phyloP scores from a whole-genome alignment of 768 basidiomycete genomes.

The Leccinum rimulosum region DNA sequence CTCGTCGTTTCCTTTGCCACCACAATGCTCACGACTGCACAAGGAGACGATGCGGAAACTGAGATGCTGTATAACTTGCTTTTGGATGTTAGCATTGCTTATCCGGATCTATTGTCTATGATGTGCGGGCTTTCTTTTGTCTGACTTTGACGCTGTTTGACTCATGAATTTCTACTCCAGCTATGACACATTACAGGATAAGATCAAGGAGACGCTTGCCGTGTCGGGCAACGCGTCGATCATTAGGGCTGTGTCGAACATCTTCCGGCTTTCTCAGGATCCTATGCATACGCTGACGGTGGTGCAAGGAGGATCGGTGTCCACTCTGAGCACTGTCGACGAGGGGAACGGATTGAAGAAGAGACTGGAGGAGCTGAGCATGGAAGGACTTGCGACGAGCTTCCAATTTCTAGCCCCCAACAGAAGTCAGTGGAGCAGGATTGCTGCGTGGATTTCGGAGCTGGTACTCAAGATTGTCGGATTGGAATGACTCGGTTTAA shows the following conservation, averaged over 20 bases:
- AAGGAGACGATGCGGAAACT: conserved; percentile 79
- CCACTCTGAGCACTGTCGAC: conserved; percentile 63
- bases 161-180: conserved; percentile 36
- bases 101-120: conserved; percentile 71
- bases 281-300: conserved; percentile 38
- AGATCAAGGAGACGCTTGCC: conserved; percentile 68
- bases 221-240: conserved; percentile 70
- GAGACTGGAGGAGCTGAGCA: conserved; percentile 62
- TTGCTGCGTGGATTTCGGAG: conserved; percentile 76
- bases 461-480: conserved; percentile 52
- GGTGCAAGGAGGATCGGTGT: conserved; percentile 51
- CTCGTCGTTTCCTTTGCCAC: conserved; percentile 72
- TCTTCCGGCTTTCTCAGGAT: conserved; percentile 71
- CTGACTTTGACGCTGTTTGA: background rate
- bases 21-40: conserved; percentile 70
- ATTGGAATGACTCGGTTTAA: conserved; percentile 27
- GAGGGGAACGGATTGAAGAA: conserved; percentile 49
- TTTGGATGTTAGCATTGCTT: conserved; percentile 61
- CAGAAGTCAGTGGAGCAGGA: conserved; percentile 54
- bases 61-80: conserved; percentile 77
- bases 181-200: conserved; percentile 74
- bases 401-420: conserved; percentile 66
- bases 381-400: conserved; percentile 72
- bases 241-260: conserved; percentile 67
- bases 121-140: conserved; percentile 50